These are phyloP conservation scores for Suillus hirtellus DNA, from an alignment of 768 basidiomycete genomes.

Conservation along the genomic window DNA sequence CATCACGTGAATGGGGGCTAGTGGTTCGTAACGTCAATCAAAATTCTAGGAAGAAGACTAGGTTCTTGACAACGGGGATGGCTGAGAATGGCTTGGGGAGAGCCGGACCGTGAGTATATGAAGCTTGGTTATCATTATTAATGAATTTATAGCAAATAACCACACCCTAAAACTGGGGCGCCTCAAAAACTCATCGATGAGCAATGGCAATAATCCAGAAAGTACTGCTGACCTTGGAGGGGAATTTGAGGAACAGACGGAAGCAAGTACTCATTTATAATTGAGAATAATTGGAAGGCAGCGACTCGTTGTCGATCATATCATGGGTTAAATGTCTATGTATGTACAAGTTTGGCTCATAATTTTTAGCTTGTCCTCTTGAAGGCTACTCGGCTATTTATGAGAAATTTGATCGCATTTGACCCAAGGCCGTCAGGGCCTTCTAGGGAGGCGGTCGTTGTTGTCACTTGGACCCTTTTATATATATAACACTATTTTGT, in stretches of 20 bases:
- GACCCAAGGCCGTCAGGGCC: slow-evolving; percentile 19
- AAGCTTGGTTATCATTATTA: not conserved
- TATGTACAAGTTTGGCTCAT: not conserved
- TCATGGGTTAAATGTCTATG: not conserved
- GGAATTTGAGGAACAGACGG: not conserved
- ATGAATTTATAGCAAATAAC: not conserved
- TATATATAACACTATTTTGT: slow-evolving; percentile 21
- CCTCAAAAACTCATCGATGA: not conserved
- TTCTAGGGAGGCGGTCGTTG: not conserved
- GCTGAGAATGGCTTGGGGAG: not conserved
- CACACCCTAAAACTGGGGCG: not conserved
- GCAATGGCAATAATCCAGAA: not conserved
- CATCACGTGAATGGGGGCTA: too few species aligned
- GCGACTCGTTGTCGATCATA: not conserved
- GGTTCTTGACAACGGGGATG: not conserved
- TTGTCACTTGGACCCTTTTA: slow-evolving; percentile 9
- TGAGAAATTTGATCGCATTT: slow-evolving; percentile 18
- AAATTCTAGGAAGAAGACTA: slow-evolving; percentile 4
- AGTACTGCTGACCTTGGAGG: not conserved
- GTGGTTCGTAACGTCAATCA: slow-evolving; percentile 3
- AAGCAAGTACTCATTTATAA: not conserved
- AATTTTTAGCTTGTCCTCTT: slow-evolving; percentile 7
- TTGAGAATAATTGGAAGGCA: not conserved
- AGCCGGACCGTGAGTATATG: not conserved
- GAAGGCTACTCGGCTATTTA: slow-evolving; percentile 23